Evolutionary conservation across 2,329 filamentous ascomycete genomes (phyloP), one percentile per base, ranked within the genome.

Genomic region (Fulvia fulva): DNA sequence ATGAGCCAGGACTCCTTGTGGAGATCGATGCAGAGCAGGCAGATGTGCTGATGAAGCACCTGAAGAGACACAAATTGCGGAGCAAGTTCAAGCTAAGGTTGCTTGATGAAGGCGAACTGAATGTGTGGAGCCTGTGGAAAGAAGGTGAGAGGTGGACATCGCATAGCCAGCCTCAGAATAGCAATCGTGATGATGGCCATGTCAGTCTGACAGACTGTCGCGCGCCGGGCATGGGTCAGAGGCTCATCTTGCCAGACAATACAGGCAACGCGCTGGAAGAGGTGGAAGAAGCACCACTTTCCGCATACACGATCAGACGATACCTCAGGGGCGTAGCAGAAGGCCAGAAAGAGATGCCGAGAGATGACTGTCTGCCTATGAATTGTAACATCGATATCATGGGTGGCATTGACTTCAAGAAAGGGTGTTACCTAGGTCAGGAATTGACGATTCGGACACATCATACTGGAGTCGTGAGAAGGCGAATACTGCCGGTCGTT

Each of bases 401-500:
- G 81, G 83, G 84, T 50, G 94, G 86, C 25, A 87, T 99, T 65
- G 90, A 97, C 75, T 99, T 94, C 77, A 86, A 86, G 70, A 99
- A 99, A 77, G 94, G 94, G 7, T 99, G 94, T 76, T 99, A 99
- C 74, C 85, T 97, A 7, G 94, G 94, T 0, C 94, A 99, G 76
- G 94, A 99, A 74, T 82, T 99, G 63, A 97, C 94, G 1, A 96
- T 97, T 64, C 87, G 94, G 44, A 99, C 94, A 1, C 88, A 92
- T 72, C 94, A 99, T 75, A 92, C 89, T 12, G 94, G 94, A 22
- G 90, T 99, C 16, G 90, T 99, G 43, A 83, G 94, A 61, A 96
- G 97, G 80, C 83, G 94, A 51, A 85, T 97, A 51, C 74, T 99
- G 53, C 94, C 94, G 0, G 86, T 93, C 32, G 76, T 88, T 63